These are phyloP conservation scores for Mucor indicus DNA, from an alignment of 371 early-diverging fungal genomes.

Conservation along the genomic window DNA sequence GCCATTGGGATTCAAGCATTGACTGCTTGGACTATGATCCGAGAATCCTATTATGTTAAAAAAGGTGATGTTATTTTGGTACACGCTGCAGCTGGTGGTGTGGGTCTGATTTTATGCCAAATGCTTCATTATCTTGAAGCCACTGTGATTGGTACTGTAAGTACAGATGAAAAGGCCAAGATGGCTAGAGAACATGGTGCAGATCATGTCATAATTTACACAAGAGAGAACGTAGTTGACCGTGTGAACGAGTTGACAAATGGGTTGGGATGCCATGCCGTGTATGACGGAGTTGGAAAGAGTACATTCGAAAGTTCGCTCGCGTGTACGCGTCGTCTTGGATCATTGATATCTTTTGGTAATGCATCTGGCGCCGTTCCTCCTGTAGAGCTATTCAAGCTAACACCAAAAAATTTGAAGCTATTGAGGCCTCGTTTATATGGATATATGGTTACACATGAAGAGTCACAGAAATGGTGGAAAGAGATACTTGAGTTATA, in stretches of 20 bases:
- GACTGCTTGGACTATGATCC: slow-evolving; percentile 81
- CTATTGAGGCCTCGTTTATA: slow-evolving; percentile 79
- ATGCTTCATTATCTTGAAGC: slow-evolving; percentile 79
- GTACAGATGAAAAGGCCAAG: slow-evolving; percentile 78
- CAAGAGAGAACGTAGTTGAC: slow-evolving; percentile 58
- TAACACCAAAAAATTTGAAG: slow-evolving; percentile 71
- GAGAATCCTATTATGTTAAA: slow-evolving; percentile 71
- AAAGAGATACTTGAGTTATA: slow-evolving; percentile 60
- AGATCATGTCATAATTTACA: slow-evolving; percentile 77
- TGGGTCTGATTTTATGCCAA: slow-evolving; percentile 77
- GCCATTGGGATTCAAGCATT: slow-evolving; percentile 71
- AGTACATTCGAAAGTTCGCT: slow-evolving; percentile 80
- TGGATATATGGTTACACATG: slow-evolving; percentile 63
- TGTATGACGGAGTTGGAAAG: slow-evolving; percentile 92
- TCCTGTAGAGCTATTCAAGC: slow-evolving; percentile 63
- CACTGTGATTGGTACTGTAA: slow-evolving; percentile 86
- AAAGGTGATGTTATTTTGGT: slow-evolving; percentile 76
- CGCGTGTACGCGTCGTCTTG: slow-evolving; percentile 68
- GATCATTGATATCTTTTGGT: slow-evolving; percentile 85
- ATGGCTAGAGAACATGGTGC: slow-evolving; percentile 74
- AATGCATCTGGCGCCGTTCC: slow-evolving; percentile 88
- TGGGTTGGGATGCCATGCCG: slow-evolving; percentile 82
- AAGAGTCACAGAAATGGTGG: slow-evolving; percentile 67
- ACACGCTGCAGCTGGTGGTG: slow-evolving; percentile 93
- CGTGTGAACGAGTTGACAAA: slow-evolving; percentile 75